A percentile compares a stretch with the other conserved stretches of the same genome.
These are phyloP conservation scores for Parmelia sp. DNA, from an alignment of 495 filamentous ascomycete genomes.

Conservation along the genomic window DNA sequence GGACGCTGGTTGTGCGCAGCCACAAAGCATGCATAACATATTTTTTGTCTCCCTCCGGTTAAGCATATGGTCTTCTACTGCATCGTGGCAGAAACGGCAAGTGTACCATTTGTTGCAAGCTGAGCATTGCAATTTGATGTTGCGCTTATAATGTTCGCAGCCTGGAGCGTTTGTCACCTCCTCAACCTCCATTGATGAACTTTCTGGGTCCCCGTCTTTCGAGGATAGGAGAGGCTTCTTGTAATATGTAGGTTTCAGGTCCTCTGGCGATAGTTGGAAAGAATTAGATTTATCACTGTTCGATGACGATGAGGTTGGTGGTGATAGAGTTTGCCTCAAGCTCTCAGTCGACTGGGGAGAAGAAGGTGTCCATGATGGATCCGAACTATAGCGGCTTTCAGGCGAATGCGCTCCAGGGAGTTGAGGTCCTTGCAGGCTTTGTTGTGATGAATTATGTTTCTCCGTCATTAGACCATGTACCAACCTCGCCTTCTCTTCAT, in stretches of 20 bases:
- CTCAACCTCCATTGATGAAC: slow-evolving; percentile 29
- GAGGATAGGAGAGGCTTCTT: slow-evolving; percentile 39
- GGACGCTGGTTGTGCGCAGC: slow-evolving; percentile 72
- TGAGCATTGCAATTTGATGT: slow-evolving; percentile 90
- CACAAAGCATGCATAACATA: slow-evolving; percentile 98
- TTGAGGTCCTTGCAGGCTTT: slow-evolving; percentile 30
- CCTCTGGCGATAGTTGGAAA: slow-evolving; percentile 64
- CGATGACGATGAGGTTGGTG: slow-evolving; percentile 32
- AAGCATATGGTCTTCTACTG: slow-evolving; percentile 72
- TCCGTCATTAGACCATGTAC: slow-evolving; percentile 82
- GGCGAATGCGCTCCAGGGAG: slow-evolving; percentile 31
- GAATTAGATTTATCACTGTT: slow-evolving; percentile 40
- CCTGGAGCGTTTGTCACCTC: slow-evolving; percentile 49
- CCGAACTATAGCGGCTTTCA: slow-evolving; percentile 34
- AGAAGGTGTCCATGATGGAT: slow-evolving; percentile 33
- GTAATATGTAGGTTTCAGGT: slow-evolving; percentile 65
- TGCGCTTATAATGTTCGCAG: slow-evolving; percentile 89
- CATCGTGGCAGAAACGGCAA: slow-evolving; percentile 92
- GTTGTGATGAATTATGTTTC: slow-evolving; percentile 54
- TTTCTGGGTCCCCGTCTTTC: slow-evolving; percentile 41
- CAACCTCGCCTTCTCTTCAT: slow-evolving; percentile 68
- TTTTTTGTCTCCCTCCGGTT: slow-evolving; percentile 77
- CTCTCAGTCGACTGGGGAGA: slow-evolving; percentile 28
- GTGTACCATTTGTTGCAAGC: slow-evolving; percentile 90
- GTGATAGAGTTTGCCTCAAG: slow-evolving; percentile 31